Base-by-base conservation (phyloP, 495 filamentous ascomycete species). In the Hypomontagnella submonticulosa region DNA sequence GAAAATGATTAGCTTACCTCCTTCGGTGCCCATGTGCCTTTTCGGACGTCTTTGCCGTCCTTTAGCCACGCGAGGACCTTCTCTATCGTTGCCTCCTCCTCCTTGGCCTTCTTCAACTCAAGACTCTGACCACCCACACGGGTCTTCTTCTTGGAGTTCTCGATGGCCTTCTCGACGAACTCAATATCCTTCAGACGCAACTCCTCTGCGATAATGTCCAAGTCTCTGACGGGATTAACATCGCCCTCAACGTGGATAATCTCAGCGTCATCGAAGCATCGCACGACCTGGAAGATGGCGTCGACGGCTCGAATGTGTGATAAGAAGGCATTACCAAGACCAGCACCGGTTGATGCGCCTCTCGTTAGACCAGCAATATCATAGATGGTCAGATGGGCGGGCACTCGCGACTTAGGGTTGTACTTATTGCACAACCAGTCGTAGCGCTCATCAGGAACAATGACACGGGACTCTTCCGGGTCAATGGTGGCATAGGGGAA, bases 181-280 rank as follows among this genome's bases (percentile, higher is more conserved):
- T 99, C 96, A 61, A 97, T 97, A 83, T 99, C 96, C 84, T 99
- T 99, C 75, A 97, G 88, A 48, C 93, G 87, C 72, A 99, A 81
- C 81, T 99, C 96, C 71, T 98, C 93, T 79, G 87, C 92, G 83
- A 99, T 98, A 79, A 99, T 99, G 65, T 88, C 88, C 68, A 99
- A 77, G 83, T 99, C 96, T 71, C 96, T 89, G 55, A 90, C 83
- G 32, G 96, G 96, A 77, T 99, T 89, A 63, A 98, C 96, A 75
- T 98, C 96, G 71, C 96, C 96, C 83, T 99, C 96, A 70, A 99
- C 91, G 84, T 99, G 96, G 75, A 97, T 98, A 75, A 99, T 98
- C 79, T 99, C 96, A 38, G 94, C 95, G 82, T 99, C 96, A 74
- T 99, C 96, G 80, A 99, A 99, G 81, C 91, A 97, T 68, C 96